Base-by-base conservation (phyloP, 345 rosid species). In the Laguncularia racemosa region DNA sequence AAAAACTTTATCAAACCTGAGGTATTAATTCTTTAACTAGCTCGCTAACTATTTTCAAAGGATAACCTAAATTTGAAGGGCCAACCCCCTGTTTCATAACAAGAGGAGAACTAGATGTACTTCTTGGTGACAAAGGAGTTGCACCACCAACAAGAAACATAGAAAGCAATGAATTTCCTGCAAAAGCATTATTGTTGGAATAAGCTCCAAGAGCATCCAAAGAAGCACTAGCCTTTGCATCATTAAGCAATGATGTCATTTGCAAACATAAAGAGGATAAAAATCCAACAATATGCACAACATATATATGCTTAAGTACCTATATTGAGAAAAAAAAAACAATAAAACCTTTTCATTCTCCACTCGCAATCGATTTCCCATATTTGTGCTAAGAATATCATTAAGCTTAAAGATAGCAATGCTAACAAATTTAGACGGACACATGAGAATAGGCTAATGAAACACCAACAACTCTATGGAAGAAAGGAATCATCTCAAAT, bases 61-160 rank as follows among this genome's bases (percentile, higher is more conserved):
- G 91, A 71, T 90, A 86, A 52, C 85, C 89, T 50, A 86, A 75
- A 71, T 82, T 76, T 53, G 88, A 83, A 59, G 83, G 84, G 52
- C 84, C 86, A 28, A 59, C 70, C 70, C 81, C 84, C 60, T 72
- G 90, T 75, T 77, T 82, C n/a, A 76, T 76, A 65, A 71, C 62
- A 61, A 86, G 81, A 47, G 95, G 96, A 53, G 96, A 85, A 47
- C 80, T 88, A 44, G 95, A 63, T 33, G 83, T 60, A 64, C 88
- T 73, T 70, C 91, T 78, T 16, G 98, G 98, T 52, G 98, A 86
- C 64, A 91, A 81, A 49, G 98, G 98, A 60, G 98, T 96, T 45
- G 96, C 75, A 48, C 77, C 85, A 44, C 87, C 89, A 46, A 75
- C 71, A 44, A 89, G 81, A 78, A 91, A 88, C 77, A 80, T 81